phyloP scores from a whole-genome alignment of 2,329 filamentous ascomycete species.

The Botrytis hyacinthi region DNA sequence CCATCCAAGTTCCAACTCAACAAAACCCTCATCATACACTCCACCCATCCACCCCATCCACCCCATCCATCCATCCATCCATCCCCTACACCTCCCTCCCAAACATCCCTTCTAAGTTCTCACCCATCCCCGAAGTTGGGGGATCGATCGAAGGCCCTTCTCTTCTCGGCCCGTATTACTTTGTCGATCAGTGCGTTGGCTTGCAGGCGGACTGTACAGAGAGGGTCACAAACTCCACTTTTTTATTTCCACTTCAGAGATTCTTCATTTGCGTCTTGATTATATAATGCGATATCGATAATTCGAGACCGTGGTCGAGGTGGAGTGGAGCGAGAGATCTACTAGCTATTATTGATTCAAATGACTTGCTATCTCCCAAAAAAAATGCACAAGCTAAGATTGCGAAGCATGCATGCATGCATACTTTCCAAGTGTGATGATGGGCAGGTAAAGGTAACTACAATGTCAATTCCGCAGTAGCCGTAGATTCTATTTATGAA shows the following conservation, averaged over 20 bases:
- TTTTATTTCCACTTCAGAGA: neutral
- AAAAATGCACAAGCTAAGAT: neutral
- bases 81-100: neutral
- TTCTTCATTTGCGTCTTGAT: neutral
- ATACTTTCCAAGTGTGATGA: neutral
- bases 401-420: neutral
- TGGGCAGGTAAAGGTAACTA: neutral
- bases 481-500: neutral
- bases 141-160: constrained; percentile 1
- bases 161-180: constrained; percentile 5
- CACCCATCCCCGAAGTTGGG: neutral
- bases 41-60: too few relatives aligned
- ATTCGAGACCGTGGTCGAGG: neutral
- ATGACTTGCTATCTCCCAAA: neutral
- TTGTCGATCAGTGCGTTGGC: constrained; percentile 11
- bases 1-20: neutral
- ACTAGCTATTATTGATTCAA: neutral
- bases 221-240: neutral
- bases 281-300: neutral
- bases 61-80: too few relatives aligned
- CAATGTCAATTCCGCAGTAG: neutral
- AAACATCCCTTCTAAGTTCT: neutral
- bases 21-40: neutral
- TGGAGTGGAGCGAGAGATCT: neutral
- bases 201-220: neutral